These are phyloP conservation scores for Ascochyta pisi DNA, from an alignment of 2,329 filamentous ascomycete genomes.

Conservation along the genomic window DNA sequence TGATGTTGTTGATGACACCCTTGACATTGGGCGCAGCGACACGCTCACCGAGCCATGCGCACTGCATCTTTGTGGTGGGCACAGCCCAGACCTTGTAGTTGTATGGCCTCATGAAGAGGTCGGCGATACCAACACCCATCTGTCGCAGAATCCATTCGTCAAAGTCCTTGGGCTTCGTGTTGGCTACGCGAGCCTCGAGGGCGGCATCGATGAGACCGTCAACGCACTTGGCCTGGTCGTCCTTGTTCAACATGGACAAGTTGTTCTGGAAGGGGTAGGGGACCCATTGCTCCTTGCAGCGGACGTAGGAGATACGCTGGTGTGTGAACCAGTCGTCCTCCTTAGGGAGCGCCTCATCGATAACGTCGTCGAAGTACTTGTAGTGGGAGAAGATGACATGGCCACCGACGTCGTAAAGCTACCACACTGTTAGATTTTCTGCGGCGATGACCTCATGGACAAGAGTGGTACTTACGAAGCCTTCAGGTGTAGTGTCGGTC, in stretches of 20 bases:
- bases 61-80: constrained; percentile 99
- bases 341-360: constrained; percentile 94
- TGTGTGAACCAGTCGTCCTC: constrained; percentile 96
- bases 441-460: constrained; percentile 10
- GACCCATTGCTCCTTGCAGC: constrained; percentile 95
- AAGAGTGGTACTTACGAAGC: constrained; percentile 76
- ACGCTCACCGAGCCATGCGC: constrained; percentile 96
- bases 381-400: constrained; percentile 99
- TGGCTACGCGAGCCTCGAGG: constrained; percentile 82
- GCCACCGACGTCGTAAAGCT: constrained; percentile 96
- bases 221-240: constrained; percentile 93
- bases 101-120: constrained; percentile 99
- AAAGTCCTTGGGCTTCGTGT: constrained; percentile 93
- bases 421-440: constrained; percentile 28
- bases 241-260: constrained; percentile 96
- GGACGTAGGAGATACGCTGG: constrained; percentile 98
- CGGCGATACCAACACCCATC: constrained; percentile 86
- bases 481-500: constrained; percentile 92
- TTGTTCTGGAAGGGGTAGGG: constrained; percentile 99
- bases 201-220: constrained; percentile 96
- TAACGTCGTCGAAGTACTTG: constrained; percentile 99
- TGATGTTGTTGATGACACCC: constrained; percentile 89
- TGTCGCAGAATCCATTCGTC: constrained; percentile 98
- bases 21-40: constrained; percentile 97
- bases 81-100: constrained; percentile 99